Base-by-base conservation (phyloP, 169 alveolate species). In the Eimeria maxima region DNA sequence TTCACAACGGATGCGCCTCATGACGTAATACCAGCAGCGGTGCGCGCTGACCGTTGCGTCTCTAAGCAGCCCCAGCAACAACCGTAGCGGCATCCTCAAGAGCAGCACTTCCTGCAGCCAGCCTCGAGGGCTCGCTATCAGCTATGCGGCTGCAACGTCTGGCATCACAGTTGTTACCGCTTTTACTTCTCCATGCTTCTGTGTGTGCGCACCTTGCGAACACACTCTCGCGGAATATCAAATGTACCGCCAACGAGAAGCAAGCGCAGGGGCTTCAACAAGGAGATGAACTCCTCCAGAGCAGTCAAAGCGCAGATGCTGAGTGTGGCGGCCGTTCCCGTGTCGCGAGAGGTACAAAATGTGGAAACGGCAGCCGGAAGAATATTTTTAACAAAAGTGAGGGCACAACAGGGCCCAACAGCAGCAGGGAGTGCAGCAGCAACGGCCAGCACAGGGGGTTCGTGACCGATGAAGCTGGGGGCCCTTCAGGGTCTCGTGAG, bases 91-190 rank as follows among this genome's bases (percentile, higher is more conserved):
- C 45, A 69, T 29, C 24, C 80, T 4, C 50, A 29, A 47, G 50
- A 69, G 80, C 80, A 69, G 50, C 80, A 69, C 47, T 69, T 33
- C 80, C 50, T 69, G 80, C 80, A 29, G 50, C 80, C 27, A 29
- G 80, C 50, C 80, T 29, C 24, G 22, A 69, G 80, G 80, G 80
- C 50, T 69, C 80, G 80, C 50, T 78, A 45, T 78, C 88, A 7
- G 88, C 88, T 78, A 78, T 78, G 88, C 88, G 88, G 88, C 88
- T 47, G 63, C 88, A 47, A 24, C 88, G 42, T 8, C 65, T 78
- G 88, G 22, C 42, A 6, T 44, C 60, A 42, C 63, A 33, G n/a
- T 69, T 78, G 63, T 47, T 42, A 24, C 65, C 45, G 88, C 65
- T 78, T 78, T n/a, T 44, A 14, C 65, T 20, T 45, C 38, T 78